phyloP scores from a whole-genome alignment of 306 rosid species.

The Gastrolobium villosum region DNA sequence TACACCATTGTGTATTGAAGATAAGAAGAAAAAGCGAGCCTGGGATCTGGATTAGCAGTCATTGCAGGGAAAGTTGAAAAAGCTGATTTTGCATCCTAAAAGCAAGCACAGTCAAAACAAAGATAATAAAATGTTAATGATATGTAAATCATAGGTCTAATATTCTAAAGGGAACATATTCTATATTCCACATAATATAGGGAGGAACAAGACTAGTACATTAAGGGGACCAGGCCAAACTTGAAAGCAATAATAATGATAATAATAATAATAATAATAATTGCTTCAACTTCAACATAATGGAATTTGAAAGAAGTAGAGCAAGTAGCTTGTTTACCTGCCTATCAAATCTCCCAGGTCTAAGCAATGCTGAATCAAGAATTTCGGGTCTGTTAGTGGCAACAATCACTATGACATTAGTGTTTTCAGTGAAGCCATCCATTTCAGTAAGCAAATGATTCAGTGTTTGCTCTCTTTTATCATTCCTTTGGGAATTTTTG shows the following conservation, averaged over 20 bases:
- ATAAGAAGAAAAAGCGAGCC: slow-evolving; percentile 49
- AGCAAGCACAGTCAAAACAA: slow-evolving; percentile 1
- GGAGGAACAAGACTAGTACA: no score
- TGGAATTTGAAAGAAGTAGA: neutral
- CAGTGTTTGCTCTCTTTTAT: slow-evolving; percentile 84
- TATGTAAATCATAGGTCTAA: neutral
- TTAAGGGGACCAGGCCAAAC: no score
- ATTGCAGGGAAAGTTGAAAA: slow-evolving; percentile 55
- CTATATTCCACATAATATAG: no score
- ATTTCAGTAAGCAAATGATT: slow-evolving; percentile 85
- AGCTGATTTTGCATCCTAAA: slow-evolving; percentile 67
- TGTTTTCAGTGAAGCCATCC: slow-evolving; percentile 80
- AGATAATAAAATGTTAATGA: slow-evolving; percentile 3
- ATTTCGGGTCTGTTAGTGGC: slow-evolving; percentile 85
- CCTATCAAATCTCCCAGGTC: slow-evolving; percentile 88
- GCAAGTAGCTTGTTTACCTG: slow-evolving; percentile 54
- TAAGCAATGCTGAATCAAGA: slow-evolving; percentile 81
- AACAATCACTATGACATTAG: slow-evolving; percentile 78
- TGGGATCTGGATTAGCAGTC: slow-evolving; percentile 63
- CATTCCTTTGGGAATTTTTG: slow-evolving; percentile 84
- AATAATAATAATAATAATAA: no score
- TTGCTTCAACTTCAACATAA: neutral
- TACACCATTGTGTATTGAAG: slow-evolving; percentile 53
- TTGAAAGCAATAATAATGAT: no score
- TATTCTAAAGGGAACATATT: no score